A percentile compares a stretch with the other conserved stretches of the same genome.
Conservation (phyloP, 148 eudicot species). For the Rhododendron henanense region DNA sequence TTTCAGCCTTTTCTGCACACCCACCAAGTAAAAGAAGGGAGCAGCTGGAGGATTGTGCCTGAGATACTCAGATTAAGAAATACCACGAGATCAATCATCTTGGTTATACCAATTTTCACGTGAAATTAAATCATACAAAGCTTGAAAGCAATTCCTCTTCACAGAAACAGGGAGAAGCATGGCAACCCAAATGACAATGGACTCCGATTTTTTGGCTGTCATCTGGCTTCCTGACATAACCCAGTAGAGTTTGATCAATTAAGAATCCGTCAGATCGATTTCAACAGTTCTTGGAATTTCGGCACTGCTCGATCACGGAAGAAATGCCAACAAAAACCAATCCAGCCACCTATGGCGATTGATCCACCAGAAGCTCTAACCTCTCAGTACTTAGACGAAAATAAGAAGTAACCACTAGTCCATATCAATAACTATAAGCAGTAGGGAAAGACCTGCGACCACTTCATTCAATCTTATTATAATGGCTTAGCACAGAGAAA, state of each 20-base stretch:
- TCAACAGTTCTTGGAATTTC: not conserved
- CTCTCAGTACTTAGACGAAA: not conserved
- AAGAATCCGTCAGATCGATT: not conserved
- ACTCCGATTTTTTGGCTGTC: not conserved
- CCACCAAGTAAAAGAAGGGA: not conserved
- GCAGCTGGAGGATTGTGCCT: not conserved
- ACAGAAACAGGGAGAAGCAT: not conserved
- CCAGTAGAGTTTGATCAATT: not conserved
- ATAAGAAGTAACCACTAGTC: not conserved
- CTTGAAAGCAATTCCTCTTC: not conserved
- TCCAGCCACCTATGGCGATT: not conserved
- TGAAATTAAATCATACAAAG: not conserved
- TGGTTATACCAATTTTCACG: not conserved
- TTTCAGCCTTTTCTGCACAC: not conserved
- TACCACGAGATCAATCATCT: not conserved
- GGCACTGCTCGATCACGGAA: not conserved
- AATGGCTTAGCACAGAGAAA: not conserved
- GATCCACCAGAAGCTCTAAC: not conserved
- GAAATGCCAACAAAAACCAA: not conserved
- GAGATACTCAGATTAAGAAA: not conserved
- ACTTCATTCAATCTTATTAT: not conserved
- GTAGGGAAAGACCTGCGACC: not conserved
- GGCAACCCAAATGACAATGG: not conserved
- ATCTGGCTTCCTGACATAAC: not conserved
- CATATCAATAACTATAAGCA: not conserved